Evolutionary conservation across 768 basidiomycete species (phyloP).

Genomic region (Mycena filopes): DNA sequence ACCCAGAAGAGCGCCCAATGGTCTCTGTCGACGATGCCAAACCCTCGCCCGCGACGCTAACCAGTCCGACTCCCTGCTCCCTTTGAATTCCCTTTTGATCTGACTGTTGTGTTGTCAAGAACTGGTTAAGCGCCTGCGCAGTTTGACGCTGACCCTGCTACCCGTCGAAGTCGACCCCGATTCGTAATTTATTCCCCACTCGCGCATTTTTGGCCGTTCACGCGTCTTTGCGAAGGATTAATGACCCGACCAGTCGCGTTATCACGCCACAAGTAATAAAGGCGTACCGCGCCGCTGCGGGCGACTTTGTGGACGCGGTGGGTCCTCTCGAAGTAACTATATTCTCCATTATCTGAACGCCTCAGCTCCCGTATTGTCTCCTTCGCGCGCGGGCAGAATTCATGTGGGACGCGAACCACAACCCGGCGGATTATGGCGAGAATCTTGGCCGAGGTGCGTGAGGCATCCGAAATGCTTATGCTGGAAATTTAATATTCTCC

Average conservation of each 20-base stretch:
- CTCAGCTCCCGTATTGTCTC: conserved; percentile 84
- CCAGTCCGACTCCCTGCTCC: conserved; percentile 61
- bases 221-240: conserved; percentile 52
- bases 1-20: conserved; percentile 59
- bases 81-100: neutral
- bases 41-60: conserved; percentile 76
- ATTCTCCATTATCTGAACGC: neutral
- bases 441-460: conserved; percentile 78
- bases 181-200: neutral
- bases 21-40: conserved; percentile 57
- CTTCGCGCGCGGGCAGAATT: conserved; percentile 83
- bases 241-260: conserved; percentile 82
- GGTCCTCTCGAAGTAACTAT: conserved; percentile 37
- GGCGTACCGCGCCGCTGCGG: conserved; percentile 83
- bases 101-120: conserved; percentile 47
- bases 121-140: conserved; percentile 82
- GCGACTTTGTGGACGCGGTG: conserved; percentile 89
- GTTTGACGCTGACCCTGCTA: conserved; percentile 78
- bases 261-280: conserved; percentile 84
- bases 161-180: conserved; percentile 82
- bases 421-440: conserved; percentile 90
- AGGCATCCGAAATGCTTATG: neutral
- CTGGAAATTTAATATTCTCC: neutral
- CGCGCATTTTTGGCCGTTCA: neutral
- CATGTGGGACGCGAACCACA: conserved; percentile 81